Base-by-base conservation (phyloP, 2,329 filamentous ascomycete species). In the Xylaria sp. region DNA sequence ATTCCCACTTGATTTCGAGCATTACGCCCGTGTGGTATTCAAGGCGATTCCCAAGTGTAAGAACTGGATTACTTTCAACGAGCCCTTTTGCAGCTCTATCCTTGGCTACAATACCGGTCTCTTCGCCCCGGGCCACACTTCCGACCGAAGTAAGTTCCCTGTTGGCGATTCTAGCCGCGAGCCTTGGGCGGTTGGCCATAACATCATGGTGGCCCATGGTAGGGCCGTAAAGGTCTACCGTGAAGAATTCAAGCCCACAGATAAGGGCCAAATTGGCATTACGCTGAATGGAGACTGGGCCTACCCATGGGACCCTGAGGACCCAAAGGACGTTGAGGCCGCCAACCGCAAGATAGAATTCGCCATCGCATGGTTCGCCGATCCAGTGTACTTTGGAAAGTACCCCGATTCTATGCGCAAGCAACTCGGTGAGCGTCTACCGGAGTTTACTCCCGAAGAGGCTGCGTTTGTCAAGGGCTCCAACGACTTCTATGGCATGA, bases 401-500 rank as follows among this genome's bases (percentile, higher is more conserved):
- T 96, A 96, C 77, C 92, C 92, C 7, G 90, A 86, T 63, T 92
- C 89, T 62, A 96, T 96, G 91, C 83, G 85, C 60, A 86, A 87
- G 74, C 92, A 96, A 79, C 87, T 96, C 17, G 91, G 92, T 58
- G 83, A 89, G 73, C 87, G 91, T 13, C 83, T 96, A 48, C 92
- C 92, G 4, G 80, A 81, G 44, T 95, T 91, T 75, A 92, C 90
- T 0, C 76, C 83, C 0, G 90, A 91, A 67, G 91, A 96, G 73
- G 76, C 81, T 23, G 85, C 85, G 2, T 81, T 95, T n/a, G 87
- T 96, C 46, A 83, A 89, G 71, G 91, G 90, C n/a, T 92, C 89
- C 73, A 95, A 95, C 76, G 92, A 96, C 80, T 96, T 96, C 78
- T 96, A 96, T 77, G 92, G 91, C 75, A 94, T 94, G 91, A 96